These are phyloP conservation scores for Cyberlindnera amylophila DNA, from an alignment of 805 yeast species.

Conservation along the genomic window DNA sequence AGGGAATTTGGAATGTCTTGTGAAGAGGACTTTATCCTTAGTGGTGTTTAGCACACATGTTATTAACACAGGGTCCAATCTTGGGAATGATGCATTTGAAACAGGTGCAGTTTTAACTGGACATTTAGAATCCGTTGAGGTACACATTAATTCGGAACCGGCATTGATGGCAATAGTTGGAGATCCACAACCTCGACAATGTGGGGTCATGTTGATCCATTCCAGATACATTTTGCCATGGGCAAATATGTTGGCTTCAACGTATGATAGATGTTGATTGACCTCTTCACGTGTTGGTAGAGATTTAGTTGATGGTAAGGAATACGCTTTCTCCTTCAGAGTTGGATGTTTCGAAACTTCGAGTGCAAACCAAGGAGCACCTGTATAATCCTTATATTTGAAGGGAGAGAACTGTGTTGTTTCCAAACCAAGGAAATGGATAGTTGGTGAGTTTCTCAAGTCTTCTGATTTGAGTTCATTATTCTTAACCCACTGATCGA, in stretches of 20 bases:
- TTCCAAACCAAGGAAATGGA: constrained; percentile 41
- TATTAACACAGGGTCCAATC: constrained; percentile 86
- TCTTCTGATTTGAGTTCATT: constrained; percentile 10
- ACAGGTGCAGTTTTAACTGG: constrained; percentile 35
- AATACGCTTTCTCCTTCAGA: constrained; percentile 7
- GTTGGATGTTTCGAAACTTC: constrained; percentile 41
- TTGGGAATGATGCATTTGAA: constrained; percentile 86
- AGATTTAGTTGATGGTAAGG: constrained; percentile 6
- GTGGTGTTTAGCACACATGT: constrained; percentile 68
- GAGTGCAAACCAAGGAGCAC: constrained; percentile 62
- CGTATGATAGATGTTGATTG: constrained; percentile 24
- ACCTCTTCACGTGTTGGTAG: constrained; percentile 22
- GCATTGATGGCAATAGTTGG: constrained; percentile 58
- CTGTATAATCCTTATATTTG: constrained; percentile 48
- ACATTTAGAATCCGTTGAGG: constrained; percentile 13
- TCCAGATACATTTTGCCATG: constrained; percentile 83
- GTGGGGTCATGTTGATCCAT: constrained; percentile 71
- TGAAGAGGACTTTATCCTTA: constrained; percentile 62
- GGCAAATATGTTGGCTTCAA: constrained; percentile 65
- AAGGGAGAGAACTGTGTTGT: constrained; percentile 35
- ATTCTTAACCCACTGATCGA: constrained; percentile 24
- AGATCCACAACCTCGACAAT: constrained; percentile 86
- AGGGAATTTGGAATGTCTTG: constrained; percentile 56
- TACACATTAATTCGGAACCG: constrained; percentile 59
- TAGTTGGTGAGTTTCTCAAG: constrained; percentile 16